Conservation (phyloP, 2,329 filamentous ascomycete genomes). For the Neofusicoccum cordaticola region DNA sequence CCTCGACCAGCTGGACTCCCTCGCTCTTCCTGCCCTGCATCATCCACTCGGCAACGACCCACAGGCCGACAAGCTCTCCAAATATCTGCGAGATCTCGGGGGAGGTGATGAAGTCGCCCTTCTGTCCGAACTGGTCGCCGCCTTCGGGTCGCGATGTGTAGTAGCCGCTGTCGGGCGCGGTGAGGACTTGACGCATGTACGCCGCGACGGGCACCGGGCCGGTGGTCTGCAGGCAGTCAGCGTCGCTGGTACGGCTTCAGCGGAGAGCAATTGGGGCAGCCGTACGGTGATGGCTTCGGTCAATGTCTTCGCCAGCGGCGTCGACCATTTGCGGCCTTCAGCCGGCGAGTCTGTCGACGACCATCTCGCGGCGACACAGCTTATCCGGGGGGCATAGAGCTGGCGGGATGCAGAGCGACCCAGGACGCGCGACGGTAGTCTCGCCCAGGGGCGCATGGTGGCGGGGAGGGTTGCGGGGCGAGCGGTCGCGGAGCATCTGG, state of each 20-base stretch:
- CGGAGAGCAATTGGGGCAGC: background rate
- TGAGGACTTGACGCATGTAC: conserved; percentile 98
- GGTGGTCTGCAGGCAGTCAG: conserved; percentile 60
- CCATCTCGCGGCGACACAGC: conserved; percentile 36
- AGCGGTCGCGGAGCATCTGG: background rate
- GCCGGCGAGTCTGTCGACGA: conserved; percentile 29
- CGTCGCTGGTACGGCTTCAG: no score
- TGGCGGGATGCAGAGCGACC: background rate
- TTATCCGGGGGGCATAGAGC: conserved; percentile 7
- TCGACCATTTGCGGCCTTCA: conserved; percentile 68
- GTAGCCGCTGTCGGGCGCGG: conserved; percentile 85
- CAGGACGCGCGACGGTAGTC: background rate
- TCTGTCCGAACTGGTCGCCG: conserved; percentile 84
- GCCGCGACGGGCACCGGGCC: conserved; percentile 88
- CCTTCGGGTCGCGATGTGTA: conserved; percentile 73
- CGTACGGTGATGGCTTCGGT: conserved; percentile 79
- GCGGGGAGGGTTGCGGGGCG: background rate
- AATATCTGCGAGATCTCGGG: conserved; percentile 98
- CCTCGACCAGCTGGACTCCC: conserved; percentile 85
- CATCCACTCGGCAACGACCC: conserved; percentile 96
- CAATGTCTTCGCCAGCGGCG: conserved; percentile 82
- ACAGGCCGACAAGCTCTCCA: conserved; percentile 88
- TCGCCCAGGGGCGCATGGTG: conserved; percentile 8
- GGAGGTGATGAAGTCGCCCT: conserved; percentile 94
- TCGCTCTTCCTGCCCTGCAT: conserved; percentile 72